phyloP scores from a whole-genome alignment of 371 early-diverging fungal species.

The Mortierella sp. region DNA sequence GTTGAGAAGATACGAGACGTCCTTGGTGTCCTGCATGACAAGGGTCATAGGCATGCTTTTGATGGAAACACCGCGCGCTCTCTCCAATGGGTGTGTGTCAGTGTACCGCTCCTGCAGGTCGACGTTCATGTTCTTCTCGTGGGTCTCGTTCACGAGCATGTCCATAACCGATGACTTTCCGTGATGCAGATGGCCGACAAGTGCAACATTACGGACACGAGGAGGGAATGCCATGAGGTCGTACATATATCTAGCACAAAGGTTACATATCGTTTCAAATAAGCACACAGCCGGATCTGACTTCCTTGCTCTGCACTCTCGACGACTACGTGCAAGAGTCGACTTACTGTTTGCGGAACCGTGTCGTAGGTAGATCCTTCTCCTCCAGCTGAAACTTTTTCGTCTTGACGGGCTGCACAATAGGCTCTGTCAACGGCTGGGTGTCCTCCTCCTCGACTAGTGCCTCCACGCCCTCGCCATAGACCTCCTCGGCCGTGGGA shows the following conservation, averaged over 20 bases:
- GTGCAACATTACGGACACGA: constrained; percentile 87
- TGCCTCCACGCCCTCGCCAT: constrained; percentile 94
- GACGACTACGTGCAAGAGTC: background rate
- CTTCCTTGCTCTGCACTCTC: no score
- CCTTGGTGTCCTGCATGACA: constrained; percentile 86
- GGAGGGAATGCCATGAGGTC: constrained; percentile 88
- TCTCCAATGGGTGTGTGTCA: constrained; percentile 92
- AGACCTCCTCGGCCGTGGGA: constrained; percentile 97
- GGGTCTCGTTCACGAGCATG: constrained; percentile 91
- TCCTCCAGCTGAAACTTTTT: constrained; percentile 89
- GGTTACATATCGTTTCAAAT: no score
- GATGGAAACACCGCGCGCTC: constrained; percentile 90
- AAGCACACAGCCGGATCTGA: no score
- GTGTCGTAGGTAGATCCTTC: constrained; percentile 85
- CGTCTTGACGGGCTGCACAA: constrained; percentile 90
- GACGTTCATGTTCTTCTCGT: constrained; percentile 70
- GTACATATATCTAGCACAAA: constrained; percentile 75
- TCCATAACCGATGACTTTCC: constrained; percentile 97
- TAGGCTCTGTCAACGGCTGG: constrained; percentile 95
- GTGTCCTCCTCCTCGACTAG: constrained; percentile 98
- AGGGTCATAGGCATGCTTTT: constrained; percentile 95
- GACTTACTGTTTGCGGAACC: constrained; percentile 88
- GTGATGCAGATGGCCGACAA: constrained; percentile 97
- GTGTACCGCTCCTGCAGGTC: constrained; percentile 85
- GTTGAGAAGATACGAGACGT: constrained; percentile 91